phyloP scores from a whole-genome alignment of 148 eudicot species.

The Beta vulgaris region DNA sequence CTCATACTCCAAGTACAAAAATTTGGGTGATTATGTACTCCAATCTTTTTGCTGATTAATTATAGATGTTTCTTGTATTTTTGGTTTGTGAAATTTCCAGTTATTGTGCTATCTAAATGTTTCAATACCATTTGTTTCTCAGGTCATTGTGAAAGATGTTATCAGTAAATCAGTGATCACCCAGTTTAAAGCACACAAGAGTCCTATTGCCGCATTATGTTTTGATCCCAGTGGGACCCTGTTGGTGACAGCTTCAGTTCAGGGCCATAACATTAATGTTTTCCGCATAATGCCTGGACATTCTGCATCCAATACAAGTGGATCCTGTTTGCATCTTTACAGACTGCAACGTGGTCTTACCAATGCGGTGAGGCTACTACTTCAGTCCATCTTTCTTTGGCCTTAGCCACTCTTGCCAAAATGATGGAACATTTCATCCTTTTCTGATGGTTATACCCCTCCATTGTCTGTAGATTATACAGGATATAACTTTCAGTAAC shows the following conservation, averaged over 20 bases:
- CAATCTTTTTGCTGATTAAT: not conserved
- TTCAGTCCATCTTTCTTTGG: not conserved
- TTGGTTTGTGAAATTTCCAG: not conserved
- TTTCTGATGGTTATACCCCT: conserved; percentile 3
- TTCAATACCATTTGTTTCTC: conserved; percentile 7
- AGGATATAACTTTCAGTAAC: conserved; percentile 76
- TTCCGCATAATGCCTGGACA: conserved; percentile 62
- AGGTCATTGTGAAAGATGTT: conserved; percentile 82
- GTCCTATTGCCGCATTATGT: conserved; percentile 74
- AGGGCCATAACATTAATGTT: conserved; percentile 83
- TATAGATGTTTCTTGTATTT: conserved; percentile 14
- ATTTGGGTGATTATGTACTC: not conserved
- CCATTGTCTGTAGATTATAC: conserved; percentile 54
- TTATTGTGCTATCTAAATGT: not conserved
- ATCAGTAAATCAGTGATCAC: conserved; percentile 64
- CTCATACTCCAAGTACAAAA: not conserved
- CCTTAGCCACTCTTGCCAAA: not conserved
- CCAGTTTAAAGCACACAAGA: conserved; percentile 82
- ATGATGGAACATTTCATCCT: not conserved
- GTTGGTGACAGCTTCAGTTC: conserved; percentile 84
- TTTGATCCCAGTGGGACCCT: conserved; percentile 90
- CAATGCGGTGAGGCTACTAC: conserved; percentile 60
- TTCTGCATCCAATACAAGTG: conserved; percentile 37
- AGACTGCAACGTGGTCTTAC: conserved; percentile 87
- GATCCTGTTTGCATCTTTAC: conserved; percentile 66